phyloP scores from a whole-genome alignment of 371 early-diverging fungal species.

The Mortierella sp. region DNA sequence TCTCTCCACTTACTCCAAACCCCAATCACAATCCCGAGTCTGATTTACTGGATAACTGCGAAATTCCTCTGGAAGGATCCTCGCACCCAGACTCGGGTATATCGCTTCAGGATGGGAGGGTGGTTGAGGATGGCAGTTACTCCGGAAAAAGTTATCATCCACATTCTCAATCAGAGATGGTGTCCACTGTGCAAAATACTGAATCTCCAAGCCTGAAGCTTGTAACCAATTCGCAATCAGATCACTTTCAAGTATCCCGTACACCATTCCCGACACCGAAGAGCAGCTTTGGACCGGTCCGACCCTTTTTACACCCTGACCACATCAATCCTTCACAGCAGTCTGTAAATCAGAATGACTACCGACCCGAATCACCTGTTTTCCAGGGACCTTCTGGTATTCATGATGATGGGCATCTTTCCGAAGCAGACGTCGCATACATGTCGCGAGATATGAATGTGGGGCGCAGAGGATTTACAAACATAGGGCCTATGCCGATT shows the following conservation, averaged over 20 bases:
- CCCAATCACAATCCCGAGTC: constrained; percentile 11
- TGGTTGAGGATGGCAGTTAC: neutral
- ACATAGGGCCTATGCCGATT: constrained; percentile 15
- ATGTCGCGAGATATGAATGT: constrained; percentile 54
- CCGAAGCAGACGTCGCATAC: constrained; percentile 55
- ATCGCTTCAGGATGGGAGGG: constrained; percentile 1
- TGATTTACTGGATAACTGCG: constrained; percentile 12
- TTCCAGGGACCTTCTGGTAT: constrained; percentile 48
- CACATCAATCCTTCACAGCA: constrained; percentile 2
- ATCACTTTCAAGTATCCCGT: constrained; percentile 17
- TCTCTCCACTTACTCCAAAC: constrained; percentile 32
- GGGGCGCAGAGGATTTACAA: constrained; percentile 20
- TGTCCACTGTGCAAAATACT: neutral
- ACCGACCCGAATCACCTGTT: constrained; percentile 45
- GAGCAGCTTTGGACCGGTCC: constrained; percentile 18
- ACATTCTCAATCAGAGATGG: neutral
- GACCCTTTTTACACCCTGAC: constrained; percentile 14
- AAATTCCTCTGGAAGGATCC: neutral
- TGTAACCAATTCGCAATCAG: neutral
- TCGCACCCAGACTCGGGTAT: constrained; percentile 4
- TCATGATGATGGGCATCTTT: constrained; percentile 46
- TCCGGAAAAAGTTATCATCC: neutral
- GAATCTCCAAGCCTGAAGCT: constrained; percentile 6
- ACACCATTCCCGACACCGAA: constrained; percentile 47
- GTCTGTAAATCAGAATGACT: constrained; percentile 14